Conservation (phyloP, 177 flowering plant species). For the Vitis hybrid region DNA sequence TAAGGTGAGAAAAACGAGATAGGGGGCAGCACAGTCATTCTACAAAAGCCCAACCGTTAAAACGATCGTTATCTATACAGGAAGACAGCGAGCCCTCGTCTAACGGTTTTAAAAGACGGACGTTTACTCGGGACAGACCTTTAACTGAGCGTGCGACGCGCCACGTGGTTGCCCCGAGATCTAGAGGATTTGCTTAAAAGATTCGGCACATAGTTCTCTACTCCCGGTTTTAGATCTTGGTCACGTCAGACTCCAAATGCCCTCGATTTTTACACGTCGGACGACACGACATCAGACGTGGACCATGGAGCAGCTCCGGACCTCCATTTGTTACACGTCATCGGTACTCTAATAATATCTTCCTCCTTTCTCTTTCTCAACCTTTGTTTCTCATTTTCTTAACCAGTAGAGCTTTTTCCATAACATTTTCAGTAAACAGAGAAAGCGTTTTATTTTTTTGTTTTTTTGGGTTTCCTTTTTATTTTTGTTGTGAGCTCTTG, state of each 20-base stretch:
- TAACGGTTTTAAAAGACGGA: neutral
- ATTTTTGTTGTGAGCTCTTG: no score
- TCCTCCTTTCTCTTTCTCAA: conserved; percentile 12
- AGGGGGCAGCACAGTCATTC: no score
- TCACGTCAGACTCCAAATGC: conserved; percentile 17
- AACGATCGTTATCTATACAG: neutral
- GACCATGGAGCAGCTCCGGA: conserved; percentile 11
- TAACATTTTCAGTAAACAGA: no score
- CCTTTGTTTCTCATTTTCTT: conserved; percentile 5
- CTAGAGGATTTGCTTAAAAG: conserved; percentile 11
- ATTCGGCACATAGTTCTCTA: conserved; percentile 9
- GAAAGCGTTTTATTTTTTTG: no score
- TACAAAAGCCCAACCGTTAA: neutral
- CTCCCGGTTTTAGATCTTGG: conserved; percentile 25
- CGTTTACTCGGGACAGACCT: conserved; percentile 4
- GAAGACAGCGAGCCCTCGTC: neutral
- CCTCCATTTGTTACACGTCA: conserved; percentile 36
- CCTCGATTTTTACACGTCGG: conserved; percentile 1
- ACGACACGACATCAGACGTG: conserved; percentile 11
- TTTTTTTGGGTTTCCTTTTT: no score
- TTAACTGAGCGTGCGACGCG: neutral
- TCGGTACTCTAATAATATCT: conserved; percentile 23
- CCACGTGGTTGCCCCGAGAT: conserved; percentile 25
- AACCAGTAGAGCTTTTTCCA: conserved; percentile 21
- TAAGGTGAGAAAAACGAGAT: no score